phyloP scores from a whole-genome alignment of 148 eudicot genomes.

The Gaultheria prostrata region DNA sequence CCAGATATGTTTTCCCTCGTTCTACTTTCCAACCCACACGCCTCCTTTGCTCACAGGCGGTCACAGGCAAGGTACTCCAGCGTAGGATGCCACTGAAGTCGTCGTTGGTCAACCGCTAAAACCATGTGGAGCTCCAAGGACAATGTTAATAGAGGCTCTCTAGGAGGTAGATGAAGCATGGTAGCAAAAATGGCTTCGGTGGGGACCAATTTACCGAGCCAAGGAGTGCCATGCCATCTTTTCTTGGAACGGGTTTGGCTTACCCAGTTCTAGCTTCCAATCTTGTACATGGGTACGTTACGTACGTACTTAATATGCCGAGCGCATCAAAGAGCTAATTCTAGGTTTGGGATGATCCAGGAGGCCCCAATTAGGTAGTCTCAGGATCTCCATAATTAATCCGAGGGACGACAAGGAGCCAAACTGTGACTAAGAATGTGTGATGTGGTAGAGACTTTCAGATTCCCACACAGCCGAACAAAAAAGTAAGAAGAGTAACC shows the following conservation, averaged over 20 bases:
- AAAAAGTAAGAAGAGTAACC: background rate
- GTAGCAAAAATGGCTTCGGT: background rate
- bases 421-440: background rate
- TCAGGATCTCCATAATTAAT: background rate
- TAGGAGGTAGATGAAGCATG: background rate
- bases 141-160: background rate
- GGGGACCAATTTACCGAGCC: background rate
- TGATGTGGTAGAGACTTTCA: background rate
- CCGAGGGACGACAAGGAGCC: background rate
- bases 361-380: background rate
- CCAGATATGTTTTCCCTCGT: background rate
- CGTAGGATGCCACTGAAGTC: background rate
- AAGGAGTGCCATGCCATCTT: background rate
- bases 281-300: background rate
- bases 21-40: background rate
- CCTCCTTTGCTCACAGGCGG: background rate
- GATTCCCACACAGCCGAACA: background rate
- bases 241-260: background rate
- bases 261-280: background rate
- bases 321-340: background rate
- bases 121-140: background rate
- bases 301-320: background rate
- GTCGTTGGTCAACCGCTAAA: background rate
- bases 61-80: background rate
- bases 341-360: background rate